A percentile compares a stretch with the other conserved stretches of the same genome.
These are phyloP conservation scores for Puccinellia tenuiflora DNA, from an alignment of 176 grass and related monocot species.

Conservation along the genomic window DNA sequence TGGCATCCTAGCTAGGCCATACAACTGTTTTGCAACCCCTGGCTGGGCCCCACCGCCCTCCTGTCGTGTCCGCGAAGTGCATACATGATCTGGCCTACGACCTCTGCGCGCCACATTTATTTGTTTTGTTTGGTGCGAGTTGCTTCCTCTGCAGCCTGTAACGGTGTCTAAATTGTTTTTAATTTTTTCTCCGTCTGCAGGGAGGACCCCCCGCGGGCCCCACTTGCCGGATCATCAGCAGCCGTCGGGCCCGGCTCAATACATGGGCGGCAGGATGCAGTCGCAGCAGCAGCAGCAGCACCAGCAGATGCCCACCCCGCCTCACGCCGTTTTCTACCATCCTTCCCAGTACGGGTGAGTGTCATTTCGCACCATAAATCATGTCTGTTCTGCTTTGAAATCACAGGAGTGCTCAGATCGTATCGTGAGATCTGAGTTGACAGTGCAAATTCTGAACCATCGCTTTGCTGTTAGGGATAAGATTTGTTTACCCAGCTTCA, in stretches of 20 bases:
- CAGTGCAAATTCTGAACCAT: neutral
- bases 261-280: conserved; percentile 37
- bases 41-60: neutral
- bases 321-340: conserved; percentile 30
- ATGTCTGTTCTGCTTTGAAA: neutral
- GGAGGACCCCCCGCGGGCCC: conserved; percentile 25
- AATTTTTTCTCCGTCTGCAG: conserved; percentile 21
- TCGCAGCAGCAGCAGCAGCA: conserved; percentile 25
- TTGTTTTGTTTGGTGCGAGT: conserved; percentile 1
- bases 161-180: conserved; percentile 14
- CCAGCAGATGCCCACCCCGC: conserved; percentile 25
- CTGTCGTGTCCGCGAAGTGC: neutral
- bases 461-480: neutral
- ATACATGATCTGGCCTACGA: neutral
- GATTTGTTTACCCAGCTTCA: neutral
- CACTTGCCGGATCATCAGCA: conserved; percentile 37
- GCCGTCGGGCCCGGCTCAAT: conserved; percentile 15
- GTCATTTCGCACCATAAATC: neutral
- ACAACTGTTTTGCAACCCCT: conserved; percentile 25
- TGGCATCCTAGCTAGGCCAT: conserved; percentile 4
- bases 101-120: conserved; percentile 27
- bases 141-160: conserved; percentile 26
- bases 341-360: conserved; percentile 53
- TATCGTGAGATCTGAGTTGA: conserved; percentile 26
- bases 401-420: neutral